Evolutionary conservation across 768 basidiomycete genomes (phyloP).

Genomic region (Epithele typhae): DNA sequence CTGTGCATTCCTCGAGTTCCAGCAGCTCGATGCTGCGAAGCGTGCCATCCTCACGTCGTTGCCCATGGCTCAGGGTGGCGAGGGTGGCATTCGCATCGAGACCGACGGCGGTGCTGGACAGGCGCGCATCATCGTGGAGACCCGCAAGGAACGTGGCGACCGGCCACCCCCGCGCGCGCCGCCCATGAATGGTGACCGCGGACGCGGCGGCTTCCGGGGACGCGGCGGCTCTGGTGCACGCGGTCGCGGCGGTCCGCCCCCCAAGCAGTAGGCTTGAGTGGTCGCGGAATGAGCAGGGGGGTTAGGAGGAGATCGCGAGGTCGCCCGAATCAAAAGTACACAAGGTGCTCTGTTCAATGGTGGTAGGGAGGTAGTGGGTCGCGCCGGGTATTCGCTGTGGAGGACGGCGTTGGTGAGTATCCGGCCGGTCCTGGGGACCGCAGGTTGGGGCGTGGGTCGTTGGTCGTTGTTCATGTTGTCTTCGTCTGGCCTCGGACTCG

Average conservation of each 20-base stretch:
- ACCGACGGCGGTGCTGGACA: conserved; percentile 47
- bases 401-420: too few relatives aligned
- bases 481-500: too few relatives aligned
- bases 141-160: conserved; percentile 89
- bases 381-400: too few relatives aligned
- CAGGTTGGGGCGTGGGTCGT: too few relatives aligned
- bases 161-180: conserved; percentile 60
- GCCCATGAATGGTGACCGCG: conserved; percentile 47
- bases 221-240: conserved; percentile 42
- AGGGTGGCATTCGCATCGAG: conserved; percentile 83
- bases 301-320: neutral
- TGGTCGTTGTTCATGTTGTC: too few relatives aligned
- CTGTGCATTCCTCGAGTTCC: conserved; percentile 94
- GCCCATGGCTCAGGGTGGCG: conserved; percentile 67
- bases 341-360: conserved; percentile 9
- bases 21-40: conserved; percentile 69
- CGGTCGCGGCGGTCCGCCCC: conserved; percentile 33
- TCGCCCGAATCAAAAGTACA: conserved; percentile 10
- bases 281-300: too few relatives aligned
- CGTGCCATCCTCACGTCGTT: conserved; percentile 79
- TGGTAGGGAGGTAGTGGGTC: too few relatives aligned
- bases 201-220: conserved; percentile 46
- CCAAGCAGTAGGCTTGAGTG: conserved; percentile 18
- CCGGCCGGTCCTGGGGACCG: too few relatives aligned
- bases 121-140: conserved; percentile 74